Evolutionary conservation across 805 yeast genomes (phyloP).

Genomic region (Suhomyces kilbournensis): DNA sequence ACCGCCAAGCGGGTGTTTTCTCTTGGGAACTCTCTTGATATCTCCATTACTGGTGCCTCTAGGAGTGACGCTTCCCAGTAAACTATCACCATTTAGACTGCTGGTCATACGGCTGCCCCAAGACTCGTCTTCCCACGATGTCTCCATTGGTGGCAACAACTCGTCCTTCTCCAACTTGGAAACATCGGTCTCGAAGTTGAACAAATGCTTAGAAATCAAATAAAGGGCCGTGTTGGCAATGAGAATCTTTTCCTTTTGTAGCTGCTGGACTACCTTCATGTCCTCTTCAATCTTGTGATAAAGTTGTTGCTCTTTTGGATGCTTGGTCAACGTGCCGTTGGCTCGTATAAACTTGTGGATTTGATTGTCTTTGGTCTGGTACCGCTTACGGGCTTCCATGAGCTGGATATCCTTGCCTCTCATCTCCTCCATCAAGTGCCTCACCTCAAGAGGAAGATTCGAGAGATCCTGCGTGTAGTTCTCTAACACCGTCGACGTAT

Average conservation of each 20-base stretch:
- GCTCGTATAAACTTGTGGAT: constrained; percentile 79
- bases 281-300: constrained; percentile 68
- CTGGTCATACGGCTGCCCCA: constrained; percentile 11
- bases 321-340: constrained; percentile 75
- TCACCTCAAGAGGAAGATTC: constrained; percentile 84
- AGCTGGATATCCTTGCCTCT: constrained; percentile 63
- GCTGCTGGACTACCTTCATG: constrained; percentile 50
- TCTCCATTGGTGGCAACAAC: constrained; percentile 57
- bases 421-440: constrained; percentile 76
- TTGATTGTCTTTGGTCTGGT: constrained; percentile 70
- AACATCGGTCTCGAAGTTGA: constrained; percentile 70
- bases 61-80: constrained; percentile 33
- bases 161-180: constrained; percentile 77
- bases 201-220: constrained; percentile 70
- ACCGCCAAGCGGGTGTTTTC: constrained; percentile 15
- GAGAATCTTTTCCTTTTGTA: constrained; percentile 76
- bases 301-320: constrained; percentile 74
- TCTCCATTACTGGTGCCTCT: constrained; percentile 11
- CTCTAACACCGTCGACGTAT: constrained; percentile 71
- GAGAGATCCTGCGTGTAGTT: constrained; percentile 60
- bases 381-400: constrained; percentile 62
- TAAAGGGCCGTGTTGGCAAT: constrained; percentile 83
- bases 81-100: constrained; percentile 19
- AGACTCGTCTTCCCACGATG: constrained; percentile 16
- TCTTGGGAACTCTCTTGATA: constrained; percentile 22